Conservation (phyloP, 257 asterid genomes). For the Cruciata laevipes region DNA sequence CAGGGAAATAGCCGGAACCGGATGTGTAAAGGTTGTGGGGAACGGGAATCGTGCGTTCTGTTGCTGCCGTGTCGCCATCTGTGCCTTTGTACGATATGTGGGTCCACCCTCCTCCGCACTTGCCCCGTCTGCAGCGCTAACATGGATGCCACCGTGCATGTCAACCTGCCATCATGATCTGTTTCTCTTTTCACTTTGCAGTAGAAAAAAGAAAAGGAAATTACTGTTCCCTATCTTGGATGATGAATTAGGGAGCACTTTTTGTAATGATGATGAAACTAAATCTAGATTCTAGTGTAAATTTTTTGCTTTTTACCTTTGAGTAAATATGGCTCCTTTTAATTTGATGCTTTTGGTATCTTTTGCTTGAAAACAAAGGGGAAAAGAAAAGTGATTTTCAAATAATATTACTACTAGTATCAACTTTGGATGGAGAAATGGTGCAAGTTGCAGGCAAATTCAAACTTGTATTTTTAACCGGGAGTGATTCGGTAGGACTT, state of each 20-base stretch:
- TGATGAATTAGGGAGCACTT: background rate
- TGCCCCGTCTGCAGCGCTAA: conserved; percentile 66
- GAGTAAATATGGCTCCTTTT: conserved; percentile 1
- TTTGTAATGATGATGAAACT: conserved; percentile 4
- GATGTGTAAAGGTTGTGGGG: conserved; percentile 53
- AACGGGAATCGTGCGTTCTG: conserved; percentile 60
- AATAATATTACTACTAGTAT: too few species aligned
- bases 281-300: background rate
- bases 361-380: background rate
- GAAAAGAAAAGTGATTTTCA: background rate
- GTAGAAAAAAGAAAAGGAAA: background rate
- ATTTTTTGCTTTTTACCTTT: background rate
- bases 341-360: background rate
- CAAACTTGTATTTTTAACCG: background rate
- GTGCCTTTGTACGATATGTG: conserved; percentile 61
- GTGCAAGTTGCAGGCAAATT: background rate
- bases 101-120: conserved; percentile 39
- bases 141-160: conserved; percentile 72
- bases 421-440: background rate
- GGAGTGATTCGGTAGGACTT: background rate
- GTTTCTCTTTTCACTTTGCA: background rate
- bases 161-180: conserved; percentile 45
- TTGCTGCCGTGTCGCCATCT: conserved; percentile 81
- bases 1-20: conserved; percentile 9
- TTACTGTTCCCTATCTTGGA: too few species aligned